Evolutionary conservation across 2,329 filamentous ascomycete genomes (phyloP).

Genomic region (Botrytis hyacinthi): DNA sequence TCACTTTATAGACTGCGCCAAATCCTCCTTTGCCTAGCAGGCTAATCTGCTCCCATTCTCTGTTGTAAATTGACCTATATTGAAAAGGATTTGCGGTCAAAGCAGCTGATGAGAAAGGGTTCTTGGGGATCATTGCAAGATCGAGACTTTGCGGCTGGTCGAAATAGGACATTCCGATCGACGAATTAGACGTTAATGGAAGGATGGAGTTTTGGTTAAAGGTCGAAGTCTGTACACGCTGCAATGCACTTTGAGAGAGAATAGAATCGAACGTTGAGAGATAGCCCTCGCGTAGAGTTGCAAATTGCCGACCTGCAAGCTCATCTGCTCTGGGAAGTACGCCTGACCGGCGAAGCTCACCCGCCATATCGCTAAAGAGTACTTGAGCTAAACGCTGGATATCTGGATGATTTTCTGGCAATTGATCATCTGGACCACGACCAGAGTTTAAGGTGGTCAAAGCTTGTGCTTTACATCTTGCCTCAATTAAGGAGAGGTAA

Average conservation of each 20-base stretch:
- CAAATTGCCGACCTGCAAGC: constrained; percentile 27
- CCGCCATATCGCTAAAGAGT: constrained; percentile 31
- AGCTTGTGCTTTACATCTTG: constrained; percentile 35
- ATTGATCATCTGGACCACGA: constrained; percentile 27
- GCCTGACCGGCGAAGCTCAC: constrained; percentile 30
- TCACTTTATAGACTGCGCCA: constrained; percentile 61
- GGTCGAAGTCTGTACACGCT: constrained; percentile 9
- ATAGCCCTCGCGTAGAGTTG: constrained; percentile 29
- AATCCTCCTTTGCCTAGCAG: constrained; percentile 64
- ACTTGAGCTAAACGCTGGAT: constrained; percentile 29
- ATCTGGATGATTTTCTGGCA: constrained; percentile 34
- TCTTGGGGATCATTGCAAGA: background rate
- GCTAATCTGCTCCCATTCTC: constrained; percentile 44
- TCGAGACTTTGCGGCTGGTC: constrained; percentile 10
- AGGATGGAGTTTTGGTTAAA: background rate
- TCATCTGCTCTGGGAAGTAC: constrained; percentile 29
- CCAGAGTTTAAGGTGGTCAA: constrained; percentile 29
- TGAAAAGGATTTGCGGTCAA: constrained; percentile 18
- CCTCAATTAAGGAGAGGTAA: constrained; percentile 38
- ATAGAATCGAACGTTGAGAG: constrained; percentile 32
- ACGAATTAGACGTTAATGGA: background rate
- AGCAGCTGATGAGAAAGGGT: constrained; percentile 21
- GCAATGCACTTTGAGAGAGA: constrained; percentile 30
- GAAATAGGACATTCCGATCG: constrained; percentile 18
- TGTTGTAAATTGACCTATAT: constrained; percentile 9